These are phyloP conservation scores for Arthrobotrys conoides DNA, from an alignment of 2,329 filamentous ascomycete genomes.

Conservation along the genomic window DNA sequence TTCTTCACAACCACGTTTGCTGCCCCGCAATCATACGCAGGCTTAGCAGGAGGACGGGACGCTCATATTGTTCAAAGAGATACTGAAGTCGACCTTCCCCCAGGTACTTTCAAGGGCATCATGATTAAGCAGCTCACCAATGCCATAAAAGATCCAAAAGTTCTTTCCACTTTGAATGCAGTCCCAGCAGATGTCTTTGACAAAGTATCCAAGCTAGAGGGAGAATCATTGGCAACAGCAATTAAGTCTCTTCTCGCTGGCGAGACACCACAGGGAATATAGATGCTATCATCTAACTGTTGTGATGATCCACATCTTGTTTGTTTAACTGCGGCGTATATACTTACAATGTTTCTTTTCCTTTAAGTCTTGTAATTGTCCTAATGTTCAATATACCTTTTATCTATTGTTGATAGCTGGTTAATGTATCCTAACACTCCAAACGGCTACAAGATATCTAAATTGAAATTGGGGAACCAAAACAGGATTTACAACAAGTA, in stretches of 20 bases:
- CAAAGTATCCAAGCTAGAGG: not conserved
- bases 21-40: not conserved
- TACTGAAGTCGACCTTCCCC: not conserved
- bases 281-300: too few relatives aligned
- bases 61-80: not conserved
- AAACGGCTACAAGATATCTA: too few relatives aligned
- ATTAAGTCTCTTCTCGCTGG: not conserved
- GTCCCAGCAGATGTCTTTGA: slow-evolving; percentile 9
- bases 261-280: not conserved
- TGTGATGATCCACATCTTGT: too few relatives aligned
- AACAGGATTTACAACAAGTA: too few relatives aligned
- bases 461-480: too few relatives aligned
- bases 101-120: slow-evolving; percentile 5
- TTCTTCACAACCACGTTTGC: not conserved
- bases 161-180: slow-evolving; percentile 3
- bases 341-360: too few relatives aligned
- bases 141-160: slow-evolving; percentile 2
- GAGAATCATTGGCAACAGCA: not conserved
- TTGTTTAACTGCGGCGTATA: too few relatives aligned
- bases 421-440: too few relatives aligned
- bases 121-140: slow-evolving; percentile 6
- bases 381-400: too few relatives aligned
- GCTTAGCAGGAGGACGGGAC: not conserved
- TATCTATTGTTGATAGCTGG: too few relatives aligned
- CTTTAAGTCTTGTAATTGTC: too few relatives aligned